These are phyloP conservation scores for Myriangium duriaei DNA, from an alignment of 2,329 filamentous ascomycete species.

Conservation along the genomic window DNA sequence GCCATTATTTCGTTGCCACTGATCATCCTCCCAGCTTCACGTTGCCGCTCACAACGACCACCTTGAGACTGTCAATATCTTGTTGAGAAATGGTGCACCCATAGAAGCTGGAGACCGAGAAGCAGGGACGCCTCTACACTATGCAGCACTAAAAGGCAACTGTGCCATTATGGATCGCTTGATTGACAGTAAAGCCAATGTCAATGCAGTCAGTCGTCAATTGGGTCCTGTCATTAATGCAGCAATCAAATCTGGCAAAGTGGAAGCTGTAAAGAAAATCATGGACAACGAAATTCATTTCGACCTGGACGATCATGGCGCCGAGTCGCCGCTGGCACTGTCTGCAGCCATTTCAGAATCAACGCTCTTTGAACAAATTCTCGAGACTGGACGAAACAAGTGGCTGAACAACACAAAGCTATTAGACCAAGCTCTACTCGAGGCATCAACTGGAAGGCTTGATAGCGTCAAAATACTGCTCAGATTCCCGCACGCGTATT, in stretches of 20 bases:
- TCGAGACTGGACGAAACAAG: slow-evolving; percentile 3
- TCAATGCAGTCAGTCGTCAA: slow-evolving; percentile 8
- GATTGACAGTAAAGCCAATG: slow-evolving; percentile 6
- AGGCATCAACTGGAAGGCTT: slow-evolving; percentile 3
- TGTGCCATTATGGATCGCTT: slow-evolving; percentile 8
- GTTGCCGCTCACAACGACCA: neutral
- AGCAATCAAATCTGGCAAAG: slow-evolving; percentile 9
- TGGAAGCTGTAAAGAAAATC: slow-evolving; percentile 10
- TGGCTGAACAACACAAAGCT: slow-evolving; percentile 9
- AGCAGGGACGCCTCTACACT: slow-evolving; percentile 5
- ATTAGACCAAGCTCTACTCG: slow-evolving; percentile 5
- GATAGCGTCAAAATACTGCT: slow-evolving; percentile 6
- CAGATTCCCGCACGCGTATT: slow-evolving; percentile 2
- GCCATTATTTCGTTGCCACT: too few species aligned
- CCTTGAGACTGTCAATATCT: neutral
- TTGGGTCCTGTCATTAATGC: slow-evolving; percentile 11
- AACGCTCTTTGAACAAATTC: slow-evolving; percentile 6
- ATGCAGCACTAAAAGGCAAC: slow-evolving; percentile 5
- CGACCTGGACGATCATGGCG: slow-evolving; percentile 9
- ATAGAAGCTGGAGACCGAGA: neutral
- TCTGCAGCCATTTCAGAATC: slow-evolving; percentile 8
- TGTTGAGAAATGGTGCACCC: neutral
- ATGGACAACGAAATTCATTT: slow-evolving; percentile 8
- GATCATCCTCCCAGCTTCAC: neutral
- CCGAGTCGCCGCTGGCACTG: slow-evolving; percentile 6